Conservation (phyloP, 169 alveolate genomes). For the Plasmodium gonderi region DNA sequence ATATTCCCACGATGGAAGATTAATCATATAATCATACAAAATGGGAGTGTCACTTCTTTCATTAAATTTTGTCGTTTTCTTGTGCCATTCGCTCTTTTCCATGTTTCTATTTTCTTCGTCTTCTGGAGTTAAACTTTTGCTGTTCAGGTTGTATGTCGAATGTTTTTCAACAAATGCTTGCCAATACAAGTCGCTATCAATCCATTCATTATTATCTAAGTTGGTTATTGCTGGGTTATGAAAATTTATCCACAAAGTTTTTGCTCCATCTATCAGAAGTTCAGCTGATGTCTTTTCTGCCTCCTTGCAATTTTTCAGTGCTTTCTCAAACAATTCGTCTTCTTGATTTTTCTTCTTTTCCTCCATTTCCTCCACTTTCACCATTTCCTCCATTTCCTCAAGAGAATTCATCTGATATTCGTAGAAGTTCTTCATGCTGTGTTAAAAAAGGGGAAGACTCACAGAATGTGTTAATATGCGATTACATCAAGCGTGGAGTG, state of each 20-base stretch:
- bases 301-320: slow-evolving; percentile 75
- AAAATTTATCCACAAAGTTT: slow-evolving; percentile 88
- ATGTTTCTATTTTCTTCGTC: slow-evolving; percentile 64
- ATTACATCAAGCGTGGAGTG: neutral
- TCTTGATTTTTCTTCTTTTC: slow-evolving; percentile 31
- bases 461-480: too few relatives aligned
- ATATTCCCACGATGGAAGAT: slow-evolving; percentile 89
- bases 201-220: slow-evolving; percentile 89
- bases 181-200: slow-evolving; percentile 91
- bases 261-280: slow-evolving; percentile 86
- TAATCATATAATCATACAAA: slow-evolving; percentile 85
- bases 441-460: neutral
- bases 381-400: slow-evolving; percentile 26
- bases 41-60: slow-evolving; percentile 90
- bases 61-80: slow-evolving; percentile 83
- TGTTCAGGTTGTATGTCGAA: slow-evolving; percentile 79
- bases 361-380: neutral
- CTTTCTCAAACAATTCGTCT: slow-evolving; percentile 67
- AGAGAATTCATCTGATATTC: slow-evolving; percentile 75
- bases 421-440: slow-evolving; percentile 76
- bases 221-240: slow-evolving; percentile 87
- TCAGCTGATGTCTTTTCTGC: slow-evolving; percentile 82
- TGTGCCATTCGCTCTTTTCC: slow-evolving; percentile 82
- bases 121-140: slow-evolving; percentile 80
- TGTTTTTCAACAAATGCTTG: slow-evolving; percentile 91